Base-by-base conservation (phyloP, 257 asterid genomes). In the Paulownia fortunei region DNA sequence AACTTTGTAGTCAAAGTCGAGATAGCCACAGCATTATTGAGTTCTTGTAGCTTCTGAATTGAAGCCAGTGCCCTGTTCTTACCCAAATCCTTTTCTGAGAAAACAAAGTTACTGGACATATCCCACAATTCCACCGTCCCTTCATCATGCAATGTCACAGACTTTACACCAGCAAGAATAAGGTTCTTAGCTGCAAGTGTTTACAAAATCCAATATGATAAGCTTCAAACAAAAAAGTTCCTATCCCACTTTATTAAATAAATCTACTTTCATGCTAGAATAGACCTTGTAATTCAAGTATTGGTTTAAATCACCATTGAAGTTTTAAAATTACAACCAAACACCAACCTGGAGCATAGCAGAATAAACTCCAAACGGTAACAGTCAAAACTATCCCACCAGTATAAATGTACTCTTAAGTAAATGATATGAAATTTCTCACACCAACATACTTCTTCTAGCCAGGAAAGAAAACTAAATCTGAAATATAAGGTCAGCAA, bases 151-250 rank as follows among this genome's bases (percentile, higher is more conserved):
- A 94, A 82, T 5, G 96, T 90, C 87, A 94, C 97, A 74, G 98
- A 94, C 88, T 92, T 94, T 70, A 94, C 97, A 65, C 98, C 98
- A 56, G 98, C 98, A 77, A 94, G 97, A 69, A 94, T 78, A 71
- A 94, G 97, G 77, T 92, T 94, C 86, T 94, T 94, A 11, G 97
- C 98, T 94, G 97, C 89, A 83, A 83, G 27, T 15, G 63, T 78
- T 52, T 34, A 74, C 84, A 82, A 18, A 69, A 59, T 30, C 34
- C 69, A 75, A 78, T 52, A 64, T 41, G 19, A 55, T 66, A 49
- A 52, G 59, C 75, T 44, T 16, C 59, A 9, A 34, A 27, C 46
- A 7, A 9, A 18, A 16, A 74, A 54, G 26, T 65, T 12, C 10
- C 61, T 30, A 26, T 42, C 7, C 36, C 49, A 68, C 26, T 7